Conservation (phyloP, 1,284 basidiomycete genomes). For the Rhodotorula sp. region DNA sequence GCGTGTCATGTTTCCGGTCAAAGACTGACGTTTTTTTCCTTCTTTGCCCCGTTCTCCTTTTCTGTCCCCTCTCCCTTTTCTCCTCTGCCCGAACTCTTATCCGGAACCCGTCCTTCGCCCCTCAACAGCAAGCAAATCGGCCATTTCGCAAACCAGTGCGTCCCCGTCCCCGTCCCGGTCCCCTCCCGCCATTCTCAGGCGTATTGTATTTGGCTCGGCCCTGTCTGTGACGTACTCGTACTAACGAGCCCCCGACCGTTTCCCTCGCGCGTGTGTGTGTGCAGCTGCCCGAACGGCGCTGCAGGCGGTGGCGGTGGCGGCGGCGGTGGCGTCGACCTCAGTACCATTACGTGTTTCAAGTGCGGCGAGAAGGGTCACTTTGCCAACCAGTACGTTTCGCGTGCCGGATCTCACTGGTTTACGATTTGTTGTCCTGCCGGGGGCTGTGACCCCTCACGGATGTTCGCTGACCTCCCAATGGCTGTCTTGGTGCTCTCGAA, state of each 20-base stretch:
- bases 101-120: background rate
- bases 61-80: too few relatives aligned
- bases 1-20: too few relatives aligned
- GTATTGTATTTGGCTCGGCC: too few relatives aligned
- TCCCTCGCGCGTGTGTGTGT: background rate
- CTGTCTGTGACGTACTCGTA: too few relatives aligned
- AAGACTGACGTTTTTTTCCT: too few relatives aligned
- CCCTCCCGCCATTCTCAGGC: too few relatives aligned
- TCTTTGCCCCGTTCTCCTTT: too few relatives aligned
- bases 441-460: background rate
- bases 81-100: too few relatives aligned
- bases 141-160: constrained; percentile 9
- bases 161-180: background rate
- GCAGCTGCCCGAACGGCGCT: constrained; percentile 6
- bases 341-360: constrained; percentile 51
- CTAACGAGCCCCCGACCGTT: too few relatives aligned
- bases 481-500: background rate
- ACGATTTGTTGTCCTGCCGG: background rate
- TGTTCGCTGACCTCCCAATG: background rate
- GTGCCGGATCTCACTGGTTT: too few relatives aligned
- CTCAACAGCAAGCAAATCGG: background rate
- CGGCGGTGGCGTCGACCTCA: constrained; percentile 6
- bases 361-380: constrained; percentile 90
- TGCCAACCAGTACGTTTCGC: constrained; percentile 60
- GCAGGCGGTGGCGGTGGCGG: background rate